These are phyloP conservation scores for Diaporthe vaccinii DNA, from an alignment of 2,329 filamentous ascomycete species.

Conservation along the genomic window DNA sequence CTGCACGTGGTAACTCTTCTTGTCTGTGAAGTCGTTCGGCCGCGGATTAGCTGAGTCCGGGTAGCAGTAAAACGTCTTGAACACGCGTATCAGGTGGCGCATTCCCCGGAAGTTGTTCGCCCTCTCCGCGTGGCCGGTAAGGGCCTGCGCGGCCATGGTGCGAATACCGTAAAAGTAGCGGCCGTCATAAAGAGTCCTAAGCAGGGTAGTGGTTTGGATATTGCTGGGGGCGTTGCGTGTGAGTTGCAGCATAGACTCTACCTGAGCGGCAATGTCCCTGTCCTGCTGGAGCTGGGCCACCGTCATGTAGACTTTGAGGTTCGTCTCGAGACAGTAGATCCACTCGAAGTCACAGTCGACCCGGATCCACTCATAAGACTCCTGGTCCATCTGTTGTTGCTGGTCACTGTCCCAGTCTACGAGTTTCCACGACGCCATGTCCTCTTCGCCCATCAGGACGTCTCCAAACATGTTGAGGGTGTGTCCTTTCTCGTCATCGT, in stretches of 20 bases:
- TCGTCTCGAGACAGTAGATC: conserved; percentile 86
- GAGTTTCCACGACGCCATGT: conserved; percentile 86
- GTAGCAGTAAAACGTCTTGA: conserved; percentile 89
- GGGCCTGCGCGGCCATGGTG: conserved; percentile 82
- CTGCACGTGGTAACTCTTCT: conserved; percentile 86
- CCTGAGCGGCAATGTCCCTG: conserved; percentile 91
- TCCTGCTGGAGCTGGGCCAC: conserved; percentile 97
- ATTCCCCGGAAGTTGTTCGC: conserved; percentile 83
- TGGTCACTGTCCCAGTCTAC: conserved; percentile 92
- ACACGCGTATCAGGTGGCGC: conserved; percentile 86
- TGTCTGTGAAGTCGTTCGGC: conserved; percentile 92
- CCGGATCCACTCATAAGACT: conserved; percentile 98
- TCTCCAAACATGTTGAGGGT: conserved; percentile 93
- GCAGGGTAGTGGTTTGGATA: conserved; percentile 88
- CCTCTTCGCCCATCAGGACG: conserved; percentile 85
- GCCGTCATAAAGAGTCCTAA: conserved; percentile 89
- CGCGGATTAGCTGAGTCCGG: conserved; percentile 82
- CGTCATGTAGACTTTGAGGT: conserved; percentile 97
- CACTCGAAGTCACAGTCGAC: conserved; percentile 99
- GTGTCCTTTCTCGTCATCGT: conserved; percentile 75
- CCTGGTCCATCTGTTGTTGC: conserved; percentile 91
- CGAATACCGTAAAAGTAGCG: conserved; percentile 96
- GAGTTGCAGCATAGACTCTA: conserved; percentile 83
- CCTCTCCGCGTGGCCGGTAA: conserved; percentile 80
- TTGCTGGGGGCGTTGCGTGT: conserved; percentile 76